Evolutionary conservation across 148 eudicot genomes (phyloP).

Genomic region (Rhododendron vialii): DNA sequence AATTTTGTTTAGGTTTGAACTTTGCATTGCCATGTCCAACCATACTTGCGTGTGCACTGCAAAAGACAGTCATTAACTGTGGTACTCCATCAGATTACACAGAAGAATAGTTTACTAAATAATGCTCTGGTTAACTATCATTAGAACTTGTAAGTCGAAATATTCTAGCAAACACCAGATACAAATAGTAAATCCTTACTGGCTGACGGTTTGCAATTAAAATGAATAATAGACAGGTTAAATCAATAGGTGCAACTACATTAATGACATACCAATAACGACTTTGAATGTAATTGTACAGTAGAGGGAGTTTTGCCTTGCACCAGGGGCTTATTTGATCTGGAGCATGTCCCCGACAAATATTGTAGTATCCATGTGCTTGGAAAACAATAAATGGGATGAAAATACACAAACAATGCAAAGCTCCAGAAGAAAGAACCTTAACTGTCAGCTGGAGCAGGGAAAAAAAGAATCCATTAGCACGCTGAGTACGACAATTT

Average conservation of each 20-base stretch:
- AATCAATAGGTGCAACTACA: not conserved
- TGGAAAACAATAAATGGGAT: constrained; percentile 76
- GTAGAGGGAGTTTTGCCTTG: constrained; percentile 68
- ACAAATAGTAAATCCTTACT: not conserved
- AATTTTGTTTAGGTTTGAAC: not conserved
- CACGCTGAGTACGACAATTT: not conserved
- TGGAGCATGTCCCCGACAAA: constrained; percentile 48
- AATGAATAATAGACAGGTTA: not conserved
- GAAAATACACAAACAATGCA: constrained; percentile 51
- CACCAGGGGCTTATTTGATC: constrained; percentile 88
- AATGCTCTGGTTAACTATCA: not conserved
- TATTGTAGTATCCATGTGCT: constrained; percentile 79
- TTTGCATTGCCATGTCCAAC: not conserved
- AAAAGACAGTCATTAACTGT: not conserved
- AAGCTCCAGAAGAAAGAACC: constrained; percentile 53
- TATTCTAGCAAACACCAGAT: not conserved
- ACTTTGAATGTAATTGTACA: constrained; percentile 86
- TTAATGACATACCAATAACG: constrained; percentile 72
- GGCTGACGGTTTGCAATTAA: not conserved
- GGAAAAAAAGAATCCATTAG: not conserved
- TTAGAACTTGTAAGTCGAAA: not conserved
- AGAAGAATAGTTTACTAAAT: not conserved
- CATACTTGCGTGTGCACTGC: not conserved
- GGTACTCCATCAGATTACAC: not conserved
- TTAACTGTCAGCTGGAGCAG: constrained; percentile 47